Evolutionary conservation across 1,284 basidiomycete species (phyloP), one percentile per base, ranked within the genome.

Genomic region (Leucoagaricus sp.): DNA sequence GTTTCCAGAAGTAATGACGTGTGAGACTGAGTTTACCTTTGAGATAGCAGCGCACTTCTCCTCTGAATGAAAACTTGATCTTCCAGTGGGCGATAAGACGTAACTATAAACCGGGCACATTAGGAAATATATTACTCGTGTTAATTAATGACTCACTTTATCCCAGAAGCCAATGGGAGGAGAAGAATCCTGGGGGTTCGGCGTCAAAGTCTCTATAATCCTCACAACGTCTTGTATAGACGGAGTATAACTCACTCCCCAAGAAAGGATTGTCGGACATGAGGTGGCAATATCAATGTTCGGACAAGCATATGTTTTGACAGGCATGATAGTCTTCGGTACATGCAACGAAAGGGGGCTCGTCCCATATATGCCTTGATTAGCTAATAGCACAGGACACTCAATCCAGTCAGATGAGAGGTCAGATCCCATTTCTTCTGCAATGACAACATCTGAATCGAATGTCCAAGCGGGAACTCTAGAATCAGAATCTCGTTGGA

Each of bases 81-180:
- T 79, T 85, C 87, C 95, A 96, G 67, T 98, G 96, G 60, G 96
- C 81, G 15, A 92, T 77, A 15, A 97, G 76, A 36, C 93, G 81
- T 64, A 97, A 75, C 86, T 98, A 69, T 31, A 57, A 45, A 31
- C 10, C 17, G 23, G 12, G 36, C 4, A n/a, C 8, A 29, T 15
- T 4, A 41, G 8, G n/a, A 33, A 51, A 15, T 52, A 48, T 19
- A 61, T 50, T 10, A 17, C 38, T 41, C 10, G 42, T 10, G 33
- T 28, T 42, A 19, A 38, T 23, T 40, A 25, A 34, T 45, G 49
- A 61, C 67, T 59, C 59, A 85, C 87, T 75, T 90, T 90, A 65
- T 98, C 96, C 96, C 96, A 98, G 71, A 98, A 98, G 1, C 94
- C 96, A 55, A 96, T 71, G 23, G 85, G 81, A 12, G 93, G 89